Percentiles rank a stretch among this genome's conserved stretches.
Evolutionary conservation across 192 early-diverging fungal genomes (phyloP).

Genomic region (Coemansia sp.): DNA sequence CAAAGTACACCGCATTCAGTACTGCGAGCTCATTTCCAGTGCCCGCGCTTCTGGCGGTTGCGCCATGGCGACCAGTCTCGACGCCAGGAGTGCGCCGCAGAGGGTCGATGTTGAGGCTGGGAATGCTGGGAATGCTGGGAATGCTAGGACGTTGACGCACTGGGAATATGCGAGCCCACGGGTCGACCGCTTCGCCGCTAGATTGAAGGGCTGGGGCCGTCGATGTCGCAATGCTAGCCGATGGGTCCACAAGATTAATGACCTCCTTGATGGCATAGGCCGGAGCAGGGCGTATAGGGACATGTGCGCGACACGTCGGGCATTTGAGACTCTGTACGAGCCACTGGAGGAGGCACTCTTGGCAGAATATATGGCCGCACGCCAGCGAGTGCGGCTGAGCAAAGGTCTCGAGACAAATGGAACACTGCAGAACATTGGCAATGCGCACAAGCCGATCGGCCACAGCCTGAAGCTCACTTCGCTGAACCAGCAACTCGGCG

Average conservation of each 20-base stretch:
- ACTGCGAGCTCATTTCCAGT: no score
- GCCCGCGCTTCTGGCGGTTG: no score
- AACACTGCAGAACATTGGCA: conserved; percentile 32
- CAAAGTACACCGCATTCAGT: no score
- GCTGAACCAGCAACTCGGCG: conserved; percentile 32
- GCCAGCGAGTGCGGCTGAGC: conserved; percentile 36
- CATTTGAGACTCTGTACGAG: conserved; percentile 32
- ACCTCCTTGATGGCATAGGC: conserved; percentile 34
- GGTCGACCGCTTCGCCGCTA: neutral
- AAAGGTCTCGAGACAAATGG: conserved; percentile 50
- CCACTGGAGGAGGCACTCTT: conserved; percentile 44
- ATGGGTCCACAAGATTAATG: conserved; percentile 11
- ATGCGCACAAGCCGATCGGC: conserved; percentile 12
- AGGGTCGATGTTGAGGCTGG: no score
- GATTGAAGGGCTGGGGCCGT: neutral
- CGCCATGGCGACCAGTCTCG: no score
- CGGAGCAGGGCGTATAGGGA: conserved; percentile 25
- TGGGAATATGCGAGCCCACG: conserved; percentile 31
- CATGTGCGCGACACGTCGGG: conserved; percentile 38
- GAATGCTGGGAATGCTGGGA: neutral
- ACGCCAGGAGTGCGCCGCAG: no score
- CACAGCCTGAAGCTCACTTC: conserved; percentile 15
- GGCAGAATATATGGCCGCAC: conserved; percentile 55
- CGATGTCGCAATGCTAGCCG: neutral
- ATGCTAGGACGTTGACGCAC: neutral